A percentile compares a stretch with the other conserved stretches of the same genome.
phyloP scores from a whole-genome alignment of 805 yeast species.

The Candida xyloterini region DNA sequence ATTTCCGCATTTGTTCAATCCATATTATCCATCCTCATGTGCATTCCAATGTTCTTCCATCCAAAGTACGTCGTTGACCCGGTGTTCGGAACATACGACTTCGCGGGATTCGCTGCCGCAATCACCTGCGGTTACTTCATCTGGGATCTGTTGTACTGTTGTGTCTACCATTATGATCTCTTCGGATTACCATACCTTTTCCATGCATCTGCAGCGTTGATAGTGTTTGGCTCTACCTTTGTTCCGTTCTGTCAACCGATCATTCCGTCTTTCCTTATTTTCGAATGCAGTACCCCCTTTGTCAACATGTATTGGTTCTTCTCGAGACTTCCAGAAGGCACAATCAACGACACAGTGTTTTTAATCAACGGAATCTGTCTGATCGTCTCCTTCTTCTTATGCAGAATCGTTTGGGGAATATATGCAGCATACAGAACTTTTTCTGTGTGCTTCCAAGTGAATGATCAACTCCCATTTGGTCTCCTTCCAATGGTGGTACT shows the following conservation, averaged over 20 bases:
- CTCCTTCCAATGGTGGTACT: conserved; percentile 49
- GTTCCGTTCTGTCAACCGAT: conserved; percentile 77
- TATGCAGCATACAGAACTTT: conserved; percentile 63
- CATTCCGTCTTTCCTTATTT: conserved; percentile 78
- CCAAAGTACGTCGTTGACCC: conserved; percentile 47
- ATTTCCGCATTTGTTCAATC: conserved; percentile 86
- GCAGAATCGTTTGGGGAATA: conserved; percentile 86
- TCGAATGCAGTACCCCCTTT: conserved; percentile 91
- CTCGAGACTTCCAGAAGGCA: conserved; percentile 66
- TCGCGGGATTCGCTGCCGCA: conserved; percentile 69
- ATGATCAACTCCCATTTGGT: conserved; percentile 42
- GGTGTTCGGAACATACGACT: conserved; percentile 69
- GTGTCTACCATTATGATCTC: conserved; percentile 49
- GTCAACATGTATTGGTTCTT: conserved; percentile 94
- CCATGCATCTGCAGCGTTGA: conserved; percentile 81
- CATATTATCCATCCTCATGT: conserved; percentile 53
- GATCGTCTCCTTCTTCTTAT: conserved; percentile 66
- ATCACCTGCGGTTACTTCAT: conserved; percentile 80
- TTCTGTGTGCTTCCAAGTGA: conserved; percentile 39
- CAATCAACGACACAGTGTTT: conserved; percentile 52
- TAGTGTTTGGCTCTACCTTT: conserved; percentile 63
- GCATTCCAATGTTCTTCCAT: conserved; percentile 66
- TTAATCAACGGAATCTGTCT: conserved; percentile 70
- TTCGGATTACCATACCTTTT: conserved; percentile 81
- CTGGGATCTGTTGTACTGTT: conserved; percentile 83